These are phyloP conservation scores for Corynascus novoguineensis DNA, from an alignment of 495 filamentous ascomycete genomes.

Conservation along the genomic window DNA sequence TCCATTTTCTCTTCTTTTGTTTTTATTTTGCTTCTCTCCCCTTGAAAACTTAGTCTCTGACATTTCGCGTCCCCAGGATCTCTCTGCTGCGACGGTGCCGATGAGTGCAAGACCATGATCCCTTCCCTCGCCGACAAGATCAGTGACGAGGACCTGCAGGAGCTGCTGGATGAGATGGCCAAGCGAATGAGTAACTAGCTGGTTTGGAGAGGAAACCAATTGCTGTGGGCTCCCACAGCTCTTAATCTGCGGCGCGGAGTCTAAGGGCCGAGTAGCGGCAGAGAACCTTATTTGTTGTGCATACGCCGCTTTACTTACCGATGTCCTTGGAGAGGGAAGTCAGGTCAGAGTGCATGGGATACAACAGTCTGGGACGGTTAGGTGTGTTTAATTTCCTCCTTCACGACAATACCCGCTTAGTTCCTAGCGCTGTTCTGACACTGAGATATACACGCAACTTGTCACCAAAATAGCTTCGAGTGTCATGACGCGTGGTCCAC, in stretches of 20 bases:
- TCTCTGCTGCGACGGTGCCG: conserved; percentile 82
- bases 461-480: not conserved
- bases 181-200: conserved; percentile 50
- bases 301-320: not conserved
- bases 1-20: conserved; percentile 4
- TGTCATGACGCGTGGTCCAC: not conserved
- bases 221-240: too few relatives aligned
- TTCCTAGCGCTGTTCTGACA: not conserved
- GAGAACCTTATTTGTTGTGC: not conserved
- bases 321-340: not conserved
- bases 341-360: conserved; percentile 17
- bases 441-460: not conserved
- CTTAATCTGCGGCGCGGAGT: not conserved
- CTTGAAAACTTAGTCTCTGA: not conserved
- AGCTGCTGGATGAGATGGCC: conserved; percentile 81
- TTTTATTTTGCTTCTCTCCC: not conserved
- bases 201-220: not conserved
- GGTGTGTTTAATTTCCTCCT: conserved; percentile 7
- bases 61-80: conserved; percentile 63
- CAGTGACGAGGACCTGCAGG: conserved; percentile 75
- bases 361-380: conserved; percentile 4
- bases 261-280: not conserved
- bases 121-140: conserved; percentile 87
- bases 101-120: conserved; percentile 95
- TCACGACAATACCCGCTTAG: conserved; percentile 10